Conservation (phyloP, 1,284 basidiomycete species). For the Chiua sp. region DNA sequence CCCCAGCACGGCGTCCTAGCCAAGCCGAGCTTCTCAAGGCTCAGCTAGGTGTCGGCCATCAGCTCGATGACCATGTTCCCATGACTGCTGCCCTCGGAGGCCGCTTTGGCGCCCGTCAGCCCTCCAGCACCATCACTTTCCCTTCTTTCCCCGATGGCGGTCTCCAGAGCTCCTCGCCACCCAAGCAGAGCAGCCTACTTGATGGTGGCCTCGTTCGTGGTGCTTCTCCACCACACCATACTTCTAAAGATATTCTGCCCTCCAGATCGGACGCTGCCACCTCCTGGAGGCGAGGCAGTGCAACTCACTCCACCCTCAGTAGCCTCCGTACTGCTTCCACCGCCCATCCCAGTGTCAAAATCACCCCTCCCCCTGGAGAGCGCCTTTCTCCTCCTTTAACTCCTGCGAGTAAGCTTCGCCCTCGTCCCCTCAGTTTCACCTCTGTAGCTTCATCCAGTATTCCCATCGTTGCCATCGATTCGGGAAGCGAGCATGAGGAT, state of each 20-base stretch:
- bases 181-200: slow-evolving; percentile 68
- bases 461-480: slow-evolving; percentile 64
- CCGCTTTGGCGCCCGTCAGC: slow-evolving; percentile 67
- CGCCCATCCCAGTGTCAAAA: slow-evolving; percentile 62
- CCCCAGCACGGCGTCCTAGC: slow-evolving; percentile 64
- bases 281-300: slow-evolving; percentile 77
- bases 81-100: slow-evolving; percentile 82
- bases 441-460: slow-evolving; percentile 52
- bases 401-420: slow-evolving; percentile 57
- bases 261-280: slow-evolving; percentile 79
- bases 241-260: slow-evolving; percentile 39
- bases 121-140: slow-evolving; percentile 48
- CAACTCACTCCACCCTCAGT: slow-evolving; percentile 70
- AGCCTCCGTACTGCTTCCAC: slow-evolving; percentile 62
- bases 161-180: slow-evolving; percentile 50
- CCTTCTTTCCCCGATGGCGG: slow-evolving; percentile 45
- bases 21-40: slow-evolving; percentile 67
- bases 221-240: slow-evolving; percentile 47
- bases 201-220: slow-evolving; percentile 75
- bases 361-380: slow-evolving; percentile 72
- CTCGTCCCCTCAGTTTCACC: slow-evolving; percentile 72
- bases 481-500: slow-evolving; percentile 61
- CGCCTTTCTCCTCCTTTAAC: slow-evolving; percentile 53
- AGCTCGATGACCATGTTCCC: slow-evolving; percentile 61
- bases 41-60: slow-evolving; percentile 52